These are phyloP conservation scores for Cercis canadensis DNA, from an alignment of 306 rosid species.

Conservation along the genomic window DNA sequence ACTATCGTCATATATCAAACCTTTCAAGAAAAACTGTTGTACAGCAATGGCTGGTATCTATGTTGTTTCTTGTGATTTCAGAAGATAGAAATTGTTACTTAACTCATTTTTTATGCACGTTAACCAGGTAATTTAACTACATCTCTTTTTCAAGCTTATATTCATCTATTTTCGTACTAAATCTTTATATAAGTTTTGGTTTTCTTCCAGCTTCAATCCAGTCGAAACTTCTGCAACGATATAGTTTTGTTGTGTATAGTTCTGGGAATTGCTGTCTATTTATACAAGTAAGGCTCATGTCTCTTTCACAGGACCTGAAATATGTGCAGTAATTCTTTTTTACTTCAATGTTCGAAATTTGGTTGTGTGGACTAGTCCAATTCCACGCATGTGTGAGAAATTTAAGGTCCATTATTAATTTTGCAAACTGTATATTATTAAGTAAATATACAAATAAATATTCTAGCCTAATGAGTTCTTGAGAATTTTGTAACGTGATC, in stretches of 20 bases:
- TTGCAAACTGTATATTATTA: too few species aligned
- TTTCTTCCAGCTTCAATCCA: conserved; percentile 85
- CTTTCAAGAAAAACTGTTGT: neutral
- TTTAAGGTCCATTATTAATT: conserved; percentile 5
- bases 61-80: too few species aligned
- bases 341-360: conserved; percentile 18
- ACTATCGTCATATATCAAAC: too few species aligned
- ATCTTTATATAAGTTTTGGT: conserved; percentile 40
- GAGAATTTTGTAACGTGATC: too few species aligned
- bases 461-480: too few species aligned
- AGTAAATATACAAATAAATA: too few species aligned
- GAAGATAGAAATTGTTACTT: too few species aligned
- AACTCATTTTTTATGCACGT: too few species aligned
- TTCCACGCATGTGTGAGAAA: neutral
- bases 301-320: conserved; percentile 32
- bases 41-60: conserved; percentile 8
- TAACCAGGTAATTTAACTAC: conserved; percentile 67
- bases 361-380: conserved; percentile 3
- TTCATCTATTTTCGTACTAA: conserved; percentile 23
- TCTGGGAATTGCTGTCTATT: conserved; percentile 97
- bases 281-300: conserved; percentile 86
- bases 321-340: neutral
- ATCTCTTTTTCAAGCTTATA: conserved; percentile 18
- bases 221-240: conserved; percentile 96
- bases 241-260: conserved; percentile 86